Evolutionary conservation across 2,329 filamentous ascomycete genomes (phyloP).

Genomic region (Fusarium irregulare): DNA sequence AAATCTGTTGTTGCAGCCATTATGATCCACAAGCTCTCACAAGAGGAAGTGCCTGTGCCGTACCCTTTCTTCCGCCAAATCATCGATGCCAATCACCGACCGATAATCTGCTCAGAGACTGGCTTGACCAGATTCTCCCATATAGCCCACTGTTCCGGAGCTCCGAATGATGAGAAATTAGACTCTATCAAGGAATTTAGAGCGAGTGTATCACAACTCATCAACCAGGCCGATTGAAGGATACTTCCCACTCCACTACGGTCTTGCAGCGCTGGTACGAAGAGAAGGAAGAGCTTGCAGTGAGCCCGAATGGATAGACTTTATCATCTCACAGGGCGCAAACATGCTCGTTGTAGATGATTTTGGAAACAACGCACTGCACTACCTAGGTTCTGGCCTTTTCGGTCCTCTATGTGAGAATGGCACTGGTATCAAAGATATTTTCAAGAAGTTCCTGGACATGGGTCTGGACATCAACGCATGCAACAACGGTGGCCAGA

Average conservation of each 20-base stretch:
- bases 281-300: not conserved
- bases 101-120: slow-evolving; percentile 51
- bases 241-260: slow-evolving; percentile 34
- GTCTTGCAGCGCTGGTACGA: not conserved
- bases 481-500: slow-evolving; percentile 26
- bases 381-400: slow-evolving; percentile 17
- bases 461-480: slow-evolving; percentile 29
- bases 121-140: slow-evolving; percentile 50
- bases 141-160: slow-evolving; percentile 46
- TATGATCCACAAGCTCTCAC: slow-evolving; percentile 35
- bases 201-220: not conserved
- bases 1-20: slow-evolving; percentile 52
- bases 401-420: not conserved
- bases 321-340: slow-evolving; percentile 14
- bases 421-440: not conserved
- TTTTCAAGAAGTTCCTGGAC: slow-evolving; percentile 13
- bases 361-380: slow-evolving; percentile 18
- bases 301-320: slow-evolving; percentile 14
- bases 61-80: slow-evolving; percentile 57
- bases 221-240: slow-evolving; percentile 33
- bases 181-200: slow-evolving; percentile 6
- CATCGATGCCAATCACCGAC: slow-evolving; percentile 51
- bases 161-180: not conserved
- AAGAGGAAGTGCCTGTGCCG: slow-evolving; percentile 46
- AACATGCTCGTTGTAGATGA: slow-evolving; percentile 24